Evolutionary conservation across 345 rosid species (phyloP), one percentile per base, ranked within the genome.

Genomic region (Hibiscus tridactylites): DNA sequence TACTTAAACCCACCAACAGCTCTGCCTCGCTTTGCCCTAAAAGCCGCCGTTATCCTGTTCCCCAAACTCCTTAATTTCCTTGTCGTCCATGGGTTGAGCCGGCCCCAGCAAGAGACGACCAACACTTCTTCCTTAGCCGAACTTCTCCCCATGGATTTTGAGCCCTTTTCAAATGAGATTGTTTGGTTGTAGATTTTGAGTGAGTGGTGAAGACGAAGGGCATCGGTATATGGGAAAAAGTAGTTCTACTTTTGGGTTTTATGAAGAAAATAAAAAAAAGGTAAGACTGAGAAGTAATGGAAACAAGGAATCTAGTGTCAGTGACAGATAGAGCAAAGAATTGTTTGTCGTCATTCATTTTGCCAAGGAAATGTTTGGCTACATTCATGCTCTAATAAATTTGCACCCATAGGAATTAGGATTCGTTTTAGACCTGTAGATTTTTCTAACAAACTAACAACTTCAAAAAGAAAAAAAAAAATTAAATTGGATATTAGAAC

Each of bases 41-140:
- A 72, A 62, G 72, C 52, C 13, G 73, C 74, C 8, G 47, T 28
- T 57, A 69, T 46, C 60, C 73, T 68, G 56, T 78, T 63, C 10
- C 77, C 72, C 19, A 11, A 15, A 60, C 60, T 62, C 49, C 61
- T 67, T 15, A 29, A 19, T 76, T 70, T 73, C 12, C 71, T 61
- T 33, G 66, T 80, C 21, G 65, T 72, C 82, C 83, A 82, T 26
- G 83, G 83, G 70, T 78, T 80, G 76, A 84, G 75, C 44, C 83
- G 74, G 33, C 79, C 85, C 83, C 87, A 82, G 74, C 88, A 85
- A 0, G 85, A 82, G 3, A 35, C 39, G 39, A 85, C 61, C 39
- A 49, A 16, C 49, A 52, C 79, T 19, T 69, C 77, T 26, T 72
- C 77, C 54, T 74, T 70, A 12, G 64, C 52, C 37, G 65, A 73